phyloP scores from a whole-genome alignment of 176 grass and related monocot genomes.

The Oryza meyeriana region DNA sequence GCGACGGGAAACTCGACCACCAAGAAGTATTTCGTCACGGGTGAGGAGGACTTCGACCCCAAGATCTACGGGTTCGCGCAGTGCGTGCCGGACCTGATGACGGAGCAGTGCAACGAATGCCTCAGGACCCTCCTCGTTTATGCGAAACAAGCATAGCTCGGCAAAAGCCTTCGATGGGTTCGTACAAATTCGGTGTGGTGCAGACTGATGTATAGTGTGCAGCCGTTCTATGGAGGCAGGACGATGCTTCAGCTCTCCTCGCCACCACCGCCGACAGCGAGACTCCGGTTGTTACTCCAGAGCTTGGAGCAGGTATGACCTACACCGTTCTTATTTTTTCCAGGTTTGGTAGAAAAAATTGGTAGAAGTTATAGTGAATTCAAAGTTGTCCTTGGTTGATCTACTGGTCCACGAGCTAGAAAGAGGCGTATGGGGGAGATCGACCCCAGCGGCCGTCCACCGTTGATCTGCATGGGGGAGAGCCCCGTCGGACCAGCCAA shows the following conservation, averaged over 20 bases:
- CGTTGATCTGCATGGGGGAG: too few relatives aligned
- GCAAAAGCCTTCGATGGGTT: not conserved
- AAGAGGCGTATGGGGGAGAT: too few relatives aligned
- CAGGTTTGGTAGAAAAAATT: not conserved
- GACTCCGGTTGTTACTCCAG: not conserved
- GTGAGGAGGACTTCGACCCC: constrained; percentile 16
- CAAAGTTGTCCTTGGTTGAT: too few relatives aligned
- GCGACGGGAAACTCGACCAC: not conserved
- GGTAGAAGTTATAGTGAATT: not conserved
- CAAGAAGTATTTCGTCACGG: constrained; percentile 36
- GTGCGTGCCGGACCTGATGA: constrained; percentile 31
- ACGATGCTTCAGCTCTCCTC: constrained; percentile 14
- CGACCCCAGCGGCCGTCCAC: too few relatives aligned
- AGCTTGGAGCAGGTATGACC: not conserved
- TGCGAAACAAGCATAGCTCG: not conserved
- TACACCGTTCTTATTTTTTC: not conserved
- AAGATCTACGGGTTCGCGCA: constrained; percentile 42
- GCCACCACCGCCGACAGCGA: not conserved
- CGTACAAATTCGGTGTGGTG: not conserved
- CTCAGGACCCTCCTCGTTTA: not conserved
- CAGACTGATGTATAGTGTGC: not conserved
- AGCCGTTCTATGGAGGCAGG: not conserved
- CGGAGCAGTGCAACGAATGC: constrained; percentile 18
- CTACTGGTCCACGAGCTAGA: too few relatives aligned
- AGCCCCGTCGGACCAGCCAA: too few relatives aligned